Evolutionary conservation across 306 rosid genomes (phyloP), one percentile per base, ranked within the genome.

Genomic region (Senna tora): DNA sequence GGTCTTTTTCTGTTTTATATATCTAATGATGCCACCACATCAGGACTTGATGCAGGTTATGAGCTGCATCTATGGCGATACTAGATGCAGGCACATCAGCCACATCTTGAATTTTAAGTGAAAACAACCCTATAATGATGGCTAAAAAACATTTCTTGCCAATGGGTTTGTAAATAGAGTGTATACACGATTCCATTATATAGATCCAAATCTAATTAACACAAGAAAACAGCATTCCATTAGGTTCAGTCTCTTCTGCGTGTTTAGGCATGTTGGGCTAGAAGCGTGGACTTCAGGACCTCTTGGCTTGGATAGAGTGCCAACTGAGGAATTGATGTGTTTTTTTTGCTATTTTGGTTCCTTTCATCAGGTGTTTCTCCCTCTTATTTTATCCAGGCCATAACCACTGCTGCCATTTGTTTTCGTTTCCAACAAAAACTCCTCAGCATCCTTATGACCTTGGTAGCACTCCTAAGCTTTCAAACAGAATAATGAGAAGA

Each of bases 1-100:
- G 54, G 46, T 59, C 62, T 28, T 20, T 43, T 65, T 57, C 32
- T 42, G n/a, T 25, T 47, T 47, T 17, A 32, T 42, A 45, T 52
- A 10, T 2, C 9, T 52, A 5, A 0, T 56, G 4, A 57, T 57
- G 64, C 5, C 19, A n/a, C 25, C 28, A 19, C 25, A 12, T 6
- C 9, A 11, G 61, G 61, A 9, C n/a, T 6, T 55, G 17, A 11
- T 22, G 32, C 17, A 5, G 5, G 61, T 16, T 25, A 11, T 13
- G 6, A 1, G 8, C 61, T 12, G 16, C 17, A 22, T 55, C 12
- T 12, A 17, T 25, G 38, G 36, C 19, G 1, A 9, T 21, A 7
- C 4, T 3, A 9, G 21, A n/a, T 49, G 54, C 10, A 16, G 54
- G 6, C 6, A 2, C 55, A 16, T 6, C 0, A 50, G 7, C 25